Conservation (phyloP, 768 basidiomycete species). For the Mycena pura region DNA sequence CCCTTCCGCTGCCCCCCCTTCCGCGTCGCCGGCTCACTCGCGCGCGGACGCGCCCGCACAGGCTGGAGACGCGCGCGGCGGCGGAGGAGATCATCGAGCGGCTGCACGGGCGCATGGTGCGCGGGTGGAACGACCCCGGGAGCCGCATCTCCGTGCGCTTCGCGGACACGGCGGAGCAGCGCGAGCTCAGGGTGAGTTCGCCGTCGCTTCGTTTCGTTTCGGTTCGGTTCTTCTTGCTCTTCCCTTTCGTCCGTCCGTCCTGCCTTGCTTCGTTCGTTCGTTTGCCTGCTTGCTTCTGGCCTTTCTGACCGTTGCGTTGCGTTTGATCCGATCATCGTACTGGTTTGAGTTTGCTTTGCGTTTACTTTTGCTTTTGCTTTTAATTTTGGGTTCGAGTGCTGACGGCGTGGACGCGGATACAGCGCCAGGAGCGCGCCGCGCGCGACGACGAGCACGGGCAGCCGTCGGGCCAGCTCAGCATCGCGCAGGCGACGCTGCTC, state of each 20-base stretch:
- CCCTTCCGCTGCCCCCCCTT: constrained; percentile 6
- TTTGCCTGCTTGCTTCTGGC: neutral
- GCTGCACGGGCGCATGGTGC: constrained; percentile 80
- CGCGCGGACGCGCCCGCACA: too few relatives aligned
- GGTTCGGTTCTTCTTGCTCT: too few relatives aligned
- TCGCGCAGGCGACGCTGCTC: constrained; percentile 79
- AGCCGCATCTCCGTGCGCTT: constrained; percentile 82
- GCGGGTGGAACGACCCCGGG: constrained; percentile 79
- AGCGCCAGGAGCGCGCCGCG: constrained; percentile 67
- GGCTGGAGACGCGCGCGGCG: constrained; percentile 72
- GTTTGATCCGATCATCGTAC: neutral
- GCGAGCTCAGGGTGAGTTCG: constrained; percentile 71
- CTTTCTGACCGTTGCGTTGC: too few relatives aligned
- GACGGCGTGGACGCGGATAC: too few relatives aligned
- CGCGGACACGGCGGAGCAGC: constrained; percentile 78
- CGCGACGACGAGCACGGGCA: constrained; percentile 70
- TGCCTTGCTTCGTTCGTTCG: neutral
- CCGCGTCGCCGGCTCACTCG: too few relatives aligned
- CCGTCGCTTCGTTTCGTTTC: too few relatives aligned
- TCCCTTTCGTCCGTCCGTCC: neutral
- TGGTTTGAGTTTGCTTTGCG: neutral
- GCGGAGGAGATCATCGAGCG: constrained; percentile 82
- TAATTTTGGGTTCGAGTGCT: too few relatives aligned
- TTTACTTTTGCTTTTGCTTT: neutral
- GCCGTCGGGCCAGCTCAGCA: constrained; percentile 70